phyloP scores from a whole-genome alignment of 83 land plant genomes.

The Picea abies region DNA sequence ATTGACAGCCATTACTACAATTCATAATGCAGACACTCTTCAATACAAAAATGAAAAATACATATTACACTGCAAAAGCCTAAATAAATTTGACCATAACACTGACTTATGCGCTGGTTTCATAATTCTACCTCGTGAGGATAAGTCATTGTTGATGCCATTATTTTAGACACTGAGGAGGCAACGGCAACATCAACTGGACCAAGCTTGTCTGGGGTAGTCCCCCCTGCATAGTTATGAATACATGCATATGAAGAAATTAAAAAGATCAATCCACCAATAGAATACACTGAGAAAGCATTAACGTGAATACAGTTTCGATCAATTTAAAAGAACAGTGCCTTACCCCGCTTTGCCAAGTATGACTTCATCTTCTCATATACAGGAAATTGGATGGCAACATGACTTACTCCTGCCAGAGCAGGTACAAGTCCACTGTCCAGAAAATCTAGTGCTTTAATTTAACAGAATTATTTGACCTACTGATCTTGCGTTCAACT shows the following conservation, averaged over 20 bases:
- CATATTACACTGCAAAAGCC: not conserved
- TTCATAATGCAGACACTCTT: too few relatives aligned
- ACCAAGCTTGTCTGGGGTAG: slow-evolving; percentile 68
- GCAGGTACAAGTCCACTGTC: slow-evolving; percentile 93
- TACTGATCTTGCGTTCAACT: not conserved
- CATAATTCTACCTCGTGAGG: slow-evolving; percentile 88
- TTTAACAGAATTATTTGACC: not conserved
- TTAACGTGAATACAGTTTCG: not conserved
- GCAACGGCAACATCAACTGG: slow-evolving; percentile 81
- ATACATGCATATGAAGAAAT: not conserved
- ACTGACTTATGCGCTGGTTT: not conserved
- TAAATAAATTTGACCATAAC: not conserved
- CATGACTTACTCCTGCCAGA: slow-evolving; percentile 88
- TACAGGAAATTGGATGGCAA: slow-evolving; percentile 92
- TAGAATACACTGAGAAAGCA: not conserved
- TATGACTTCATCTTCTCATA: slow-evolving; percentile 78
- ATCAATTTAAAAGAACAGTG: not conserved
- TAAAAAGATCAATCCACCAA: not conserved
- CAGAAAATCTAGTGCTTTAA: slow-evolving; percentile 4
- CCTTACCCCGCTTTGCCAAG: slow-evolving; percentile 66
- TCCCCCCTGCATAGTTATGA: slow-evolving; percentile 49
- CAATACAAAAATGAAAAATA: not conserved
- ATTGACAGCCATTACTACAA: not conserved
- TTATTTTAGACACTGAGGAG: slow-evolving; percentile 80
- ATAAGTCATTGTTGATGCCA: slow-evolving; percentile 91